These are phyloP conservation scores for Microdochium nivale DNA, from an alignment of 2,329 filamentous ascomycete species.

Conservation along the genomic window DNA sequence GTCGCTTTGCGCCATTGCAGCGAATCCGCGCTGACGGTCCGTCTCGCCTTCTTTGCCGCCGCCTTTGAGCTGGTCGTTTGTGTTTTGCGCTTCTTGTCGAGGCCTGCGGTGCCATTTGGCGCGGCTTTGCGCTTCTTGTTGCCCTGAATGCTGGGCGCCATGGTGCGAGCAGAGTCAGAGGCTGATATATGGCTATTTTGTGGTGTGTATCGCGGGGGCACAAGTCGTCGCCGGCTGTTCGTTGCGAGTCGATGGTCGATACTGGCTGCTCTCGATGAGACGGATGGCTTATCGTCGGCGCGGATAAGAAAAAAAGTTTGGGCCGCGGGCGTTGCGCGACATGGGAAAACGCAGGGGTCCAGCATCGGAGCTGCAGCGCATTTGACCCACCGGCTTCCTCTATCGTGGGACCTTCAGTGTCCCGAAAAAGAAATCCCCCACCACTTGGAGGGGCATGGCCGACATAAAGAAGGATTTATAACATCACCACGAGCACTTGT, in stretches of 20 bases:
- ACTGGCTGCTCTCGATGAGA: neutral
- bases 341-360: neutral
- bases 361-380: neutral
- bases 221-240: neutral
- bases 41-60: constrained; percentile 24
- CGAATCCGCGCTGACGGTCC: constrained; percentile 34
- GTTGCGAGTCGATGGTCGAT: neutral
- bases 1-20: constrained; percentile 50
- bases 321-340: neutral
- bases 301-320: constrained; percentile 1
- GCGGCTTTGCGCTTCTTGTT: constrained; percentile 6
- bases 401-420: neutral
- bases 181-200: neutral
- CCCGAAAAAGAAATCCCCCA: neutral
- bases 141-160: neutral
- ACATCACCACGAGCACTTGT: neutral
- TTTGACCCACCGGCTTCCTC: neutral
- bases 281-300: neutral
- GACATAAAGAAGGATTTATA: too few relatives aligned
- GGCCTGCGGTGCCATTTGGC: constrained; percentile 2
- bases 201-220: neutral
- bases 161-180: neutral
- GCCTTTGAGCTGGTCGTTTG: constrained; percentile 10
- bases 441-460: neutral
- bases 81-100: constrained; percentile 11